These are phyloP conservation scores for Ogataea degrootiae DNA, from an alignment of 805 yeast species.

Conservation along the genomic window DNA sequence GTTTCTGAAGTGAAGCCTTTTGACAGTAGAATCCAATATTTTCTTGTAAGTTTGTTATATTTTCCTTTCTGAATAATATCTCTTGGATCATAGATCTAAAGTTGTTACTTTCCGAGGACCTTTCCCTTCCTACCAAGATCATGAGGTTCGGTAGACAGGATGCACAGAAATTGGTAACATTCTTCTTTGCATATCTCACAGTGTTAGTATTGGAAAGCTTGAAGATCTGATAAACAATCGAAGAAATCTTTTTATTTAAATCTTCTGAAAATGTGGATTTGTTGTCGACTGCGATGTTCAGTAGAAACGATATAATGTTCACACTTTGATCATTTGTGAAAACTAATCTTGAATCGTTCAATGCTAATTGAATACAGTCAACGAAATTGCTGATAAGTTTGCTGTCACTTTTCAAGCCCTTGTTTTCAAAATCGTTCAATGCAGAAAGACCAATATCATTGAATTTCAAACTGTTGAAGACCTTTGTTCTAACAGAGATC, in stretches of 20 bases:
- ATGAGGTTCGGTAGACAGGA: constrained; percentile 21
- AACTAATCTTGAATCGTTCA: constrained; percentile 10
- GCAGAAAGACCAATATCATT: constrained; percentile 32
- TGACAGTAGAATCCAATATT: constrained; percentile 31
- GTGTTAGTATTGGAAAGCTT: constrained; percentile 22
- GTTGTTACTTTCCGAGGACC: neutral
- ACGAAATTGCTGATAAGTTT: constrained; percentile 18
- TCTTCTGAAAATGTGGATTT: constrained; percentile 1
- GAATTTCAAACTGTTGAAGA: constrained; percentile 38
- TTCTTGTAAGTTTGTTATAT: constrained; percentile 19
- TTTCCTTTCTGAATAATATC: constrained; percentile 26
- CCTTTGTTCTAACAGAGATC: constrained; percentile 33
- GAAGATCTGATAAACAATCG: constrained; percentile 11
- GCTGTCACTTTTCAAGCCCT: constrained; percentile 18
- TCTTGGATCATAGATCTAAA: constrained; percentile 21
- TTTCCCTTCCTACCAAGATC: constrained; percentile 1
- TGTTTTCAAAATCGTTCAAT: constrained; percentile 15
- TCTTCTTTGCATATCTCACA: constrained; percentile 23
- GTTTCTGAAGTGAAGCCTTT: constrained; percentile 9
- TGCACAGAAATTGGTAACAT: constrained; percentile 21
- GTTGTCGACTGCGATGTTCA: constrained; percentile 1
- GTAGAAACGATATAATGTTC: constrained; percentile 12
- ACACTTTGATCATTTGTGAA: constrained; percentile 27
- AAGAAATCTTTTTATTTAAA: constrained; percentile 1
- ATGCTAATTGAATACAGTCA: constrained; percentile 11